phyloP scores from a whole-genome alignment of 345 rosid species.

The Hibiscus syriacus region DNA sequence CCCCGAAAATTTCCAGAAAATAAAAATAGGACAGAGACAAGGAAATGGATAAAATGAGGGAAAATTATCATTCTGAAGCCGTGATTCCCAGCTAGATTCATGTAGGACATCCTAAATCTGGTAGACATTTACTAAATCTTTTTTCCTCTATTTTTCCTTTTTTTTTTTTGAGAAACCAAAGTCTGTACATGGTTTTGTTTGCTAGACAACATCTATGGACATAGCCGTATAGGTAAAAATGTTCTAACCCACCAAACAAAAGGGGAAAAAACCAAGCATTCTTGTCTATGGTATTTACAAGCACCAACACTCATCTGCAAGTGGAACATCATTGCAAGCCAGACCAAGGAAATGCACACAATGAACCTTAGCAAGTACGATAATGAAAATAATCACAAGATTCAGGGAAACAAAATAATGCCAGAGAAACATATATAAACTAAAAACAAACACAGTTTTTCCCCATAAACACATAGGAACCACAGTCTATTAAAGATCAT shows the following conservation, averaged over 20 bases:
- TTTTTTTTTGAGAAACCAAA: too few relatives aligned
- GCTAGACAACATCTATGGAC: too few relatives aligned
- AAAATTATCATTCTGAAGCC: neutral
- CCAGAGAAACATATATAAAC: neutral
- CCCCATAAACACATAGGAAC: neutral
- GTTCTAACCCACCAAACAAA: neutral
- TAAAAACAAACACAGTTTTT: too few relatives aligned
- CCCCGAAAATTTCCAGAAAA: neutral
- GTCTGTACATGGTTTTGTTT: too few relatives aligned
- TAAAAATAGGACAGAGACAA: neutral
- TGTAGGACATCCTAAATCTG: neutral
- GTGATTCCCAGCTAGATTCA: neutral
- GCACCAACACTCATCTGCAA: neutral
- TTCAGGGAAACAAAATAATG: neutral
- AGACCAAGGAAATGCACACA: neutral
- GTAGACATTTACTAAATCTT: too few relatives aligned
- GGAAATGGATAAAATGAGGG: neutral
- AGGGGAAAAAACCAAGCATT: neutral
- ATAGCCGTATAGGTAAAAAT: neutral
- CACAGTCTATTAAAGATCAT: neutral
- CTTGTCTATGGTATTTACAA: neutral
- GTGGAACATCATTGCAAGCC: neutral
- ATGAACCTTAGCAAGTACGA: neutral
- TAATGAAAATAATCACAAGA: neutral
- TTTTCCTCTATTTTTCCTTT: too few relatives aligned